These are phyloP conservation scores for Silene coronaria DNA, from an alignment of 179 eudicot genomes.

Conservation along the genomic window DNA sequence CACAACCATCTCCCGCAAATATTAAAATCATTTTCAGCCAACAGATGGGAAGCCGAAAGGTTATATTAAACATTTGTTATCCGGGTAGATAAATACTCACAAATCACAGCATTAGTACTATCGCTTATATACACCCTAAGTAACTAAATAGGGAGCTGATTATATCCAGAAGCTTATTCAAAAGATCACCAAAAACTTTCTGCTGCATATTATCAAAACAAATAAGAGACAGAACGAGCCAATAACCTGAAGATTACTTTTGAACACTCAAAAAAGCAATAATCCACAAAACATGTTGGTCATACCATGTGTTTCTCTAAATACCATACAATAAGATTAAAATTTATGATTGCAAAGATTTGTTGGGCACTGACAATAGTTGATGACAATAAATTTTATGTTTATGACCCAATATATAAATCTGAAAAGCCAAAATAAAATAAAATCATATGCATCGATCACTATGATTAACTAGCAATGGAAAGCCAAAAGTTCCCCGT, in stretches of 20 bases:
- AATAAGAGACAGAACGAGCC: background rate
- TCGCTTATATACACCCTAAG: no score
- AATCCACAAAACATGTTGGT: background rate
- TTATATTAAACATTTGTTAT: no score
- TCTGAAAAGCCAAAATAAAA: background rate
- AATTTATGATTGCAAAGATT: conserved; percentile 8
- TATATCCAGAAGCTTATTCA: no score
- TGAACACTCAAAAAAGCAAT: background rate
- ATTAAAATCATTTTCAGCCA: no score
- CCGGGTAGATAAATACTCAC: no score
- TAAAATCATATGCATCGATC: background rate
- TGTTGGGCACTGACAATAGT: background rate
- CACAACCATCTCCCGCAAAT: background rate
- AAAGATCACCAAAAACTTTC: no score
- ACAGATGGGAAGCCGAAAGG: no score
- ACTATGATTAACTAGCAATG: background rate
- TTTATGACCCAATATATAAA: background rate
- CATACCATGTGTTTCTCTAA: background rate
- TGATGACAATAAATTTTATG: background rate
- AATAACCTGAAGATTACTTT: background rate
- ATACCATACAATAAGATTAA: background rate
- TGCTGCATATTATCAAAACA: no score
- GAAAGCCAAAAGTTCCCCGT: background rate
- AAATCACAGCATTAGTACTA: no score
- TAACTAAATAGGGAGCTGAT: no score